These are phyloP conservation scores for Fusarium transvaalense DNA, from an alignment of 2,329 filamentous ascomycete genomes.

Conservation along the genomic window DNA sequence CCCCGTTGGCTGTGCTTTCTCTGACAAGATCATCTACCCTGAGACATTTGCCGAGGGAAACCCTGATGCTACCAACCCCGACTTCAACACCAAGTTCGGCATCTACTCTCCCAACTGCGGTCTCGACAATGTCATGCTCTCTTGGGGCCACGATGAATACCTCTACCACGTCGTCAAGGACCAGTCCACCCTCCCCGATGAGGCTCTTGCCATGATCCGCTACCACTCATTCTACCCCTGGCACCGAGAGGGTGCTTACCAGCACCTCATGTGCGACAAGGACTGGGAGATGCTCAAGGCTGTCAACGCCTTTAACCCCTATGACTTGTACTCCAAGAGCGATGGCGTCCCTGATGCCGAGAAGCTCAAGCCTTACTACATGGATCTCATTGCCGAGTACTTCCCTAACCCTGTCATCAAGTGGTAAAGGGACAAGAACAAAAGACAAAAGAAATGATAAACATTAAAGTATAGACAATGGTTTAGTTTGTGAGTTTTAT, in stretches of 20 bases:
- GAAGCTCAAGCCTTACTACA: conserved; percentile 73
- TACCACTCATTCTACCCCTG: conserved; percentile 96
- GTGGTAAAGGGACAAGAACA: conserved; percentile 50
- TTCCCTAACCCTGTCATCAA: conserved; percentile 56
- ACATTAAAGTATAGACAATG: conserved; percentile 10
- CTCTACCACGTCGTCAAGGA: conserved; percentile 88
- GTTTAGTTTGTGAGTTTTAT: conserved; percentile 15
- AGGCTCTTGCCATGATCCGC: conserved; percentile 91
- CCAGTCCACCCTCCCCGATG: conserved; percentile 81
- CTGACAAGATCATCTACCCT: conserved; percentile 82
- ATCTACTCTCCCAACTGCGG: conserved; percentile 86
- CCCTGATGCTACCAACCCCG: conserved; percentile 76
- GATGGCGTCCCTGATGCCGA: conserved; percentile 82
- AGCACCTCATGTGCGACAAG: conserved; percentile 84
- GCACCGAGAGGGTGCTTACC: conserved; percentile 85
- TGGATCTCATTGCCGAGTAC: conserved; percentile 59
- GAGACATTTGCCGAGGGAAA: conserved; percentile 78
- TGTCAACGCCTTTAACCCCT: conserved; percentile 89
- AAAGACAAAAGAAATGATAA: background rate
- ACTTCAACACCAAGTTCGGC: conserved; percentile 81
- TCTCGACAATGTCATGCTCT: conserved; percentile 88
- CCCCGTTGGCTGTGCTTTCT: conserved; percentile 81
- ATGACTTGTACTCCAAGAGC: conserved; percentile 92
- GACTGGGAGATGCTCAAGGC: conserved; percentile 84
- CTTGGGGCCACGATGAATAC: conserved; percentile 91